Conservation (phyloP, 352 stramenopile genomes). For the Pythium sukuiense region DNA sequence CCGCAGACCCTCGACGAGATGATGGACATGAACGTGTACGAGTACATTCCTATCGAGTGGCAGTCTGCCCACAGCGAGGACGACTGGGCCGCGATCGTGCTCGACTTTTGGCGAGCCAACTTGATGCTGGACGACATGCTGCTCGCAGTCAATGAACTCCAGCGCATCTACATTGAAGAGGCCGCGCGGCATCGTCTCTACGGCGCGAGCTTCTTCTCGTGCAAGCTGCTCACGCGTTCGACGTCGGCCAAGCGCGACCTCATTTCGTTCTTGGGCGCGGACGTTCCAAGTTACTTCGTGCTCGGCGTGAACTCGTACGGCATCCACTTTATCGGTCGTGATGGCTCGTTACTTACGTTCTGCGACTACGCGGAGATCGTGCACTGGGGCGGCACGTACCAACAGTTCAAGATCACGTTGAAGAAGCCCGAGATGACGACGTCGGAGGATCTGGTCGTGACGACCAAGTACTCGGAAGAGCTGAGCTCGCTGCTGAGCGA, state of each 20-base stretch:
- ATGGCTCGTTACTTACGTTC: constrained; percentile 60
- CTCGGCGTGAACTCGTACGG: constrained; percentile 89
- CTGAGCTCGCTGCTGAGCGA: constrained; percentile 59
- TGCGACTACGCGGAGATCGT: constrained; percentile 69
- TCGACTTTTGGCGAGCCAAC: constrained; percentile 58
- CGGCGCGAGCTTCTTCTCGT: constrained; percentile 88
- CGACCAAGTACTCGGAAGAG: constrained; percentile 70
- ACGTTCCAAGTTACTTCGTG: constrained; percentile 85
- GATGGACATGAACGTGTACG: constrained; percentile 67
- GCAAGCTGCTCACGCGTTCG: constrained; percentile 52
- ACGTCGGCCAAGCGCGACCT: constrained; percentile 21
- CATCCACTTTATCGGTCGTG: constrained; percentile 88
- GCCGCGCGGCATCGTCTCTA: constrained; percentile 82
- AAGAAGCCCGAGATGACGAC: constrained; percentile 40
- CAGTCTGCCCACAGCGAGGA: constrained; percentile 62
- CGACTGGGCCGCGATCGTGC: constrained; percentile 78
- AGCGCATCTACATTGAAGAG: constrained; percentile 86
- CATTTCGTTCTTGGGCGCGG: constrained; percentile 38
- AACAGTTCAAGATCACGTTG: constrained; percentile 71
- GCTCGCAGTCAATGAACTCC: constrained; percentile 47
- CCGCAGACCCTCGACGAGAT: constrained; percentile 58
- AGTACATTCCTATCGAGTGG: constrained; percentile 88
- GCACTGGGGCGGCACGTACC: constrained; percentile 53
- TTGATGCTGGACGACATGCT: constrained; percentile 46
- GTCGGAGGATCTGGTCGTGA: constrained; percentile 61